Percentiles rank a stretch among this genome's conserved stretches.
Conservation (phyloP, 2,329 filamentous ascomycete genomes). For the Graphium sp. region DNA sequence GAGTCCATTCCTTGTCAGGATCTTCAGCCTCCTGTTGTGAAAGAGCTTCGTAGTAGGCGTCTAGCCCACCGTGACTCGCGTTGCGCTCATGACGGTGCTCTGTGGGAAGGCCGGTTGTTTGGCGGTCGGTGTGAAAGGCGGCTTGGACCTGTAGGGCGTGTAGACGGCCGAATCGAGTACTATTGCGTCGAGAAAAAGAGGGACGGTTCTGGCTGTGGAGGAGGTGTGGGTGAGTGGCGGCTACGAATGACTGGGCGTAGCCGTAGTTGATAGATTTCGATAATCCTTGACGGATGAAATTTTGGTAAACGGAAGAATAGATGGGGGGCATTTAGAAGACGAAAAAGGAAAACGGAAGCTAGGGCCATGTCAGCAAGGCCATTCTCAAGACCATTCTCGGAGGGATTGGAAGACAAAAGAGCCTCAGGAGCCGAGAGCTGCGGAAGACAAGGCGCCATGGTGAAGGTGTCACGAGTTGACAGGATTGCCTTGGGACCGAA, state of each 20-base stretch:
- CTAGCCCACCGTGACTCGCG: conserved; percentile 46
- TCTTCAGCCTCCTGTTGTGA: conserved; percentile 55
- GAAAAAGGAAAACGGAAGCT: conserved; percentile 2
- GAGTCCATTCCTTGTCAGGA: conserved; percentile 70
- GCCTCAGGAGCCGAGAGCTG: too few species aligned
- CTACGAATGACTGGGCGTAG: conserved; percentile 95
- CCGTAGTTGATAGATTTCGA: conserved; percentile 88
- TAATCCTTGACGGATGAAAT: conserved; percentile 93
- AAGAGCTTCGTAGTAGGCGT: conserved; percentile 83
- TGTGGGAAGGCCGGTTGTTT: conserved; percentile 23
- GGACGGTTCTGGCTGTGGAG: conserved; percentile 56
- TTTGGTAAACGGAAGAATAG: conserved; percentile 52
- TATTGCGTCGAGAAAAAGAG: conserved; percentile 42
- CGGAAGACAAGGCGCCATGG: too few species aligned
- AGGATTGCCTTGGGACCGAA: too few species aligned
- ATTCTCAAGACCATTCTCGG: neutral
- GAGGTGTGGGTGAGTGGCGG: conserved; percentile 68
- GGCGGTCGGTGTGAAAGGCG: conserved; percentile 50
- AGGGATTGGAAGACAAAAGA: too few species aligned
- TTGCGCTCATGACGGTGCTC: conserved; percentile 37
- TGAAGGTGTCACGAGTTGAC: too few species aligned
- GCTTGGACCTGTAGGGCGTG: conserved; percentile 51
- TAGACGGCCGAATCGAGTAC: conserved; percentile 34
- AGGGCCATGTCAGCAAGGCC: neutral
- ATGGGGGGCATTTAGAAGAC: conserved; percentile 76